Evolutionary conservation across 805 yeast genomes (phyloP).

Genomic region (Candida khao-thaluensis): DNA sequence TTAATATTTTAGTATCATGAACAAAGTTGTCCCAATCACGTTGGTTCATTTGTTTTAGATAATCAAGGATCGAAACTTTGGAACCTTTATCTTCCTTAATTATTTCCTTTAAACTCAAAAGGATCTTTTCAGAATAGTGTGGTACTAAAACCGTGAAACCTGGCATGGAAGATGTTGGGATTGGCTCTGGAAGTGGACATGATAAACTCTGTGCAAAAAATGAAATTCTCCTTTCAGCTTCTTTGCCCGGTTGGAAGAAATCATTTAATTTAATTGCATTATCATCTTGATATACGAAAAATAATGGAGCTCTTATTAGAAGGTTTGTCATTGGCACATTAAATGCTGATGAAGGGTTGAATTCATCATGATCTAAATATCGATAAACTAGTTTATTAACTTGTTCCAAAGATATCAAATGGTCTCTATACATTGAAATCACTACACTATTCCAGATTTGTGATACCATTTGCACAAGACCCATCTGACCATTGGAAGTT

Average conservation of each 20-base stretch:
- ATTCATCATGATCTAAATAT: constrained; percentile 10
- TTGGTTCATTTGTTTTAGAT: constrained; percentile 68
- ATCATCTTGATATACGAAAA: constrained; percentile 51
- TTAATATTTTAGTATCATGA: constrained; percentile 59
- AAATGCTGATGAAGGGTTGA: constrained; percentile 1
- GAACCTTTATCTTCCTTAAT: constrained; percentile 46
- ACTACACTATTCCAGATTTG: constrained; percentile 31
- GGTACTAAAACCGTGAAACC: constrained; percentile 52
- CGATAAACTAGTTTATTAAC: constrained; percentile 34
- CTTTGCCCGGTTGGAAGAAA: constrained; percentile 45
- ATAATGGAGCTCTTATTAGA: constrained; percentile 39
- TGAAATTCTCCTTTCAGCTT: constrained; percentile 52
- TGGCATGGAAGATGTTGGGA: constrained; percentile 49
- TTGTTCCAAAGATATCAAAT: constrained; percentile 39
- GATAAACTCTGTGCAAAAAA: constrained; percentile 56
- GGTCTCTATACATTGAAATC: constrained; percentile 37
- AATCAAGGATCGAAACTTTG: constrained; percentile 66
- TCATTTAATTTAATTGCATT: constrained; percentile 34
- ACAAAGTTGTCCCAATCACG: constrained; percentile 83
- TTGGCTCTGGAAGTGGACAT: constrained; percentile 48
- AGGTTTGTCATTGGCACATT: not conserved
- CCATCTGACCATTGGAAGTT: not conserved
- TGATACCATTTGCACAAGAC: constrained; percentile 15
- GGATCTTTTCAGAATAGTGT: constrained; percentile 51
- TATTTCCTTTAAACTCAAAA: constrained; percentile 44